Evolutionary conservation across 2,329 filamentous ascomycete species (phyloP).

Genomic region (Phyllosticta citribraziliensis): DNA sequence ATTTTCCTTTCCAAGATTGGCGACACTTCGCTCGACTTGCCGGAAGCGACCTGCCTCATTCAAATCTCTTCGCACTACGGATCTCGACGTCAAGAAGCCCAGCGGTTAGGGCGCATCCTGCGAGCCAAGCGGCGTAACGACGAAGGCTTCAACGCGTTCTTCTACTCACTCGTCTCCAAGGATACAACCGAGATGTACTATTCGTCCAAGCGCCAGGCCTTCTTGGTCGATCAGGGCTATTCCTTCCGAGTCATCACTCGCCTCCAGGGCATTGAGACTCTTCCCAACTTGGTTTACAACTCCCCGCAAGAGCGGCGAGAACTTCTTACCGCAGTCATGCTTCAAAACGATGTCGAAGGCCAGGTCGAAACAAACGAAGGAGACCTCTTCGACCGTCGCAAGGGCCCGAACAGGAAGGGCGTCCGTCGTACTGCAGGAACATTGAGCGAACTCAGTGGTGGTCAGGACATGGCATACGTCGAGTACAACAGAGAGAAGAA

Average conservation of each 20-base stretch:
- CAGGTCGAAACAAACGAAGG: conserved; percentile 62
- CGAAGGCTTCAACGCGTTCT: conserved; percentile 97
- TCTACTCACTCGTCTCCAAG: conserved; percentile 94
- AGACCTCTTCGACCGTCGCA: conserved; percentile 54
- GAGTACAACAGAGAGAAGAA: conserved; percentile 22
- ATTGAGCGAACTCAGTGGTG: conserved; percentile 76
- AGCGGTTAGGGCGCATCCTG: conserved; percentile 84
- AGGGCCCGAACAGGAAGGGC: conserved; percentile 38
- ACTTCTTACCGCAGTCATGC: conserved; percentile 76
- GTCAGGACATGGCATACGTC: conserved; percentile 86
- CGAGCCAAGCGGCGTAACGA: conserved; percentile 93
- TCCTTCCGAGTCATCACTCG: conserved; percentile 99
- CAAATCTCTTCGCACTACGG: conserved; percentile 98
- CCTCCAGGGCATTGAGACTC: conserved; percentile 78
- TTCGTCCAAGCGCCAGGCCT: conserved; percentile 91
- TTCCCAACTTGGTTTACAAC: conserved; percentile 69
- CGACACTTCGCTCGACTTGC: conserved; percentile 93
- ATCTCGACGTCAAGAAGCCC: conserved; percentile 91
- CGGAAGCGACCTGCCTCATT: conserved; percentile 91
- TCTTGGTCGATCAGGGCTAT: conserved; percentile 95
- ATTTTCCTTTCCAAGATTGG: conserved; percentile 96
- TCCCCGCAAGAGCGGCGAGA: conserved; percentile 74
- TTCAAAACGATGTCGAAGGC: conserved; percentile 63
- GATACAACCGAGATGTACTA: conserved; percentile 98
- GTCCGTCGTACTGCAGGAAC: conserved; percentile 75